Base-by-base conservation (phyloP, 345 rosid genomes). In the Lumnitzera littorea region DNA sequence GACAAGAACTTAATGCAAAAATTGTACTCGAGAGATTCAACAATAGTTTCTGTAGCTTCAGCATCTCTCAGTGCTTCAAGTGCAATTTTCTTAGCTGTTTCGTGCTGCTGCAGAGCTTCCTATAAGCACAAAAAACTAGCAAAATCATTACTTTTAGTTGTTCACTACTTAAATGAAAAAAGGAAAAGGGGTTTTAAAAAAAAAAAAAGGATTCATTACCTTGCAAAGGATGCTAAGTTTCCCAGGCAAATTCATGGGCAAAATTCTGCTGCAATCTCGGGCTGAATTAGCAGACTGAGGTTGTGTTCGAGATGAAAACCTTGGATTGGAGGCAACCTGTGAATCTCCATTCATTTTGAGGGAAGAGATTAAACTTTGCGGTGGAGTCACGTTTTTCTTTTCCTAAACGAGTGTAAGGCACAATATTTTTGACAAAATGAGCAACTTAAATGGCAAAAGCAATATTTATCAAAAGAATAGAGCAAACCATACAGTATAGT, bases 31-130 rank as follows among this genome's bases (percentile, higher is more conserved):
- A 90, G 86, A 66, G 81, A 82, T 55, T 91, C 82, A 58, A 90
- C 88, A 46, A 88, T 48, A 51, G 71, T 80, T 60, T 90, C 97
- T 0, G 84, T 80, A 1, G 88, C 84, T 56, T 86, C 63, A 65
- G 95, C 95, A 9, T 90, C 97, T 78, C 91, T 76, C 24, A 90
- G 75, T 6, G 97, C 97, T 71, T 82, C 85, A 53, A 90, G 92
- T 15, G 96, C 91, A 25, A 81, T 69, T 69, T 79, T 94, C 75
- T 90, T 91, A 68, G 96, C 86, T 51, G 77, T 76, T 65, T 90
- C 95, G 62, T 82, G 69, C 69, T 79, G 96, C 68, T 80, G 88
- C 67, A 73, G 76, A 29, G 91, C 96, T 75, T 87, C 95, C 97
- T 89, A 82, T 71, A 54, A 2, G 51, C 59, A 60, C 51, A 69